Evolutionary conservation across 495 filamentous ascomycete species (phyloP).

Genomic region (Podospora appendiculata): DNA sequence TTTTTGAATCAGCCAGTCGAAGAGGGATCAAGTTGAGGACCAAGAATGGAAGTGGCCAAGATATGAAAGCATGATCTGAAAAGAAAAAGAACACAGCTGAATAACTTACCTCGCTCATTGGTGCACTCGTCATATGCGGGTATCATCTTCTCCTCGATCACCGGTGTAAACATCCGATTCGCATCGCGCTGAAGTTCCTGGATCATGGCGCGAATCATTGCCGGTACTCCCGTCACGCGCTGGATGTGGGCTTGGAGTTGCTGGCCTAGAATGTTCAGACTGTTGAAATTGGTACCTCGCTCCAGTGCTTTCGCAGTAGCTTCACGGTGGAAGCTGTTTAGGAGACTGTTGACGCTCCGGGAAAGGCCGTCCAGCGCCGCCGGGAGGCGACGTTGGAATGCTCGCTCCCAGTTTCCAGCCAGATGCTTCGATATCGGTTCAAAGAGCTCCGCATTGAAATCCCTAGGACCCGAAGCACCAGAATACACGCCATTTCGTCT

Average conservation of each 20-base stretch:
- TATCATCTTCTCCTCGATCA: slow-evolving; percentile 39
- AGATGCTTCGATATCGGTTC: slow-evolving; percentile 44
- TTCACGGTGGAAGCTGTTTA: slow-evolving; percentile 31
- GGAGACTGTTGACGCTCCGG: background rate
- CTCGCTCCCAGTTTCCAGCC: slow-evolving; percentile 44
- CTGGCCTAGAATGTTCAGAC: slow-evolving; percentile 18
- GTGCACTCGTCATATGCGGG: slow-evolving; percentile 41
- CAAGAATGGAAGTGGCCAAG: slow-evolving; percentile 9
- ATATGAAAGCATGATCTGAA: background rate
- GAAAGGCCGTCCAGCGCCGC: slow-evolving; percentile 12
- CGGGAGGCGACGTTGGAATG: slow-evolving; percentile 35
- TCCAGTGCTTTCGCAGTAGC: slow-evolving; percentile 18
- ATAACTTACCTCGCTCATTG: slow-evolving; percentile 32
- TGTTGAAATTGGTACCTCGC: slow-evolving; percentile 10
- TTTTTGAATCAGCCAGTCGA: background rate
- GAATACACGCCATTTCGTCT: slow-evolving; percentile 32
- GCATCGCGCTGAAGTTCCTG: slow-evolving; percentile 44
- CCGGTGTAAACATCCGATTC: slow-evolving; percentile 48
- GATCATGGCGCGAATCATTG: slow-evolving; percentile 23
- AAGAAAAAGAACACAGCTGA: background rate
- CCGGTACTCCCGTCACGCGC: slow-evolving; percentile 16
- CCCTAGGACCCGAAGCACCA: slow-evolving; percentile 32
- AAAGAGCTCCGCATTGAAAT: slow-evolving; percentile 17
- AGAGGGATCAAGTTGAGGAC: no score
- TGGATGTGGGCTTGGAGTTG: slow-evolving; percentile 39